Evolutionary conservation across 441 rosid genomes (phyloP).

Genomic region (Manihot esculenta): DNA sequence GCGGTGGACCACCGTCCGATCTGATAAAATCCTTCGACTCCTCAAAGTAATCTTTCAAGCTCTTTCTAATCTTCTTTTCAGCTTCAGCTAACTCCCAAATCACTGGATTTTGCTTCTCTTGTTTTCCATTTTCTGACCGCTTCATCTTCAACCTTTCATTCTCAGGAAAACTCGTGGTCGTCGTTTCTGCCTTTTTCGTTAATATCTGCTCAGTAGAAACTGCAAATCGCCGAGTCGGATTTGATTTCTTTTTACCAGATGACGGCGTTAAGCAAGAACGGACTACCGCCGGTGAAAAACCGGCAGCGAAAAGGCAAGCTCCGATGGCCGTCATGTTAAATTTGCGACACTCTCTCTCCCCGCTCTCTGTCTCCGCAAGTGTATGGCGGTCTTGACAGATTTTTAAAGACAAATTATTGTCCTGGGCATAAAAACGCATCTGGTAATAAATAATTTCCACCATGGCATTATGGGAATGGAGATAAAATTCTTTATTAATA

Average conservation of each 20-base stretch:
- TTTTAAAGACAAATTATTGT: too few species aligned
- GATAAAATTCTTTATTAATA: too few species aligned
- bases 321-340: conserved; percentile 17
- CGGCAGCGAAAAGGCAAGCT: neutral
- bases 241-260: conserved; percentile 1
- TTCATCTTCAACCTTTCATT: conserved; percentile 11
- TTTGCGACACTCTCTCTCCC: too few species aligned
- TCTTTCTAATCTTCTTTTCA: conserved; percentile 30
- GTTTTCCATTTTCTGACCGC: neutral
- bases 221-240: conserved; percentile 6
- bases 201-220: conserved; percentile 15
- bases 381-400: too few species aligned
- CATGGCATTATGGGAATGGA: too few species aligned
- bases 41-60: conserved; percentile 50
- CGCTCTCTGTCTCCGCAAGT: too few species aligned
- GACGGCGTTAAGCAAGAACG: conserved; percentile 12
- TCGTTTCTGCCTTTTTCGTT: neutral
- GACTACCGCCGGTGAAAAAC: conserved; percentile 4
- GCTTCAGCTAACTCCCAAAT: conserved; percentile 5
- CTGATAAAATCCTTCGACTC: conserved; percentile 40
- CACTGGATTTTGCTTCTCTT: conserved; percentile 6
- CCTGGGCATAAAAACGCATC: too few species aligned
- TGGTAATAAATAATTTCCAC: too few species aligned
- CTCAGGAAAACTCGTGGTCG: conserved; percentile 1
- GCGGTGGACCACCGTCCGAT: conserved; percentile 53